Evolutionary conservation across 2,329 filamentous ascomycete genomes (phyloP), one percentile per base, ranked within the genome.

Genomic region (Parastagonospora avenae): DNA sequence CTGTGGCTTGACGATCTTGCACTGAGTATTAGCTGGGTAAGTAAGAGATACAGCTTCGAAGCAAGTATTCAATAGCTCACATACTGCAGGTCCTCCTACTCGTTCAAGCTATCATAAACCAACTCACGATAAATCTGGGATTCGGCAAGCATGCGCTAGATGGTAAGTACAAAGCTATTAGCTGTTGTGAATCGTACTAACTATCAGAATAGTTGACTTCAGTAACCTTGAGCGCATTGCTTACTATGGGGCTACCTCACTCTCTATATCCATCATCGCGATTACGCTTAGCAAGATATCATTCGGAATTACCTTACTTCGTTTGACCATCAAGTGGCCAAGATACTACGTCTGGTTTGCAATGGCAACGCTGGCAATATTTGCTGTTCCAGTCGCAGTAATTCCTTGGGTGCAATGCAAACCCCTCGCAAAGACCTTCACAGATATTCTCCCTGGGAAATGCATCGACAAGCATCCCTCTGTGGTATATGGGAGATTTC

Each of bases 261-360:
- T 57, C 31, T 42, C 54, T 2, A 35, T 57, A 46, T 54, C 43
- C 9, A 58, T 42, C 15, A 33, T 48, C 37, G 55, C 55, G 15
- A 52, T 55, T 24, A 39, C 48, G 16, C n/a, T 58, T 19, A 58
- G 55, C 52, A 58, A 58, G 35, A 55, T 58, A 12, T 55, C 55
- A 35, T 58, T 58, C 36, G 55, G 48, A 35, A 43, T 58, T 12
- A 55, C 55, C 35, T 47, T 58, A 35, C 39, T 55, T 47, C 48
- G 52, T 9, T 47, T 58, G 39, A 58, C 52, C 8, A 43, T 50
- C 2, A 48, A 42, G 35, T 52, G 55, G 55, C 11, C 39, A 19
- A 55, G 43, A 44, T 40, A 28, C 8, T 44, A 41, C 30, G 48
- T 52, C 4, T 55, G 36, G 38, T 58, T 58, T 40, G 42, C 55